These are phyloP conservation scores for Aleurites moluccanus DNA, from an alignment of 441 rosid genomes.

Conservation along the genomic window DNA sequence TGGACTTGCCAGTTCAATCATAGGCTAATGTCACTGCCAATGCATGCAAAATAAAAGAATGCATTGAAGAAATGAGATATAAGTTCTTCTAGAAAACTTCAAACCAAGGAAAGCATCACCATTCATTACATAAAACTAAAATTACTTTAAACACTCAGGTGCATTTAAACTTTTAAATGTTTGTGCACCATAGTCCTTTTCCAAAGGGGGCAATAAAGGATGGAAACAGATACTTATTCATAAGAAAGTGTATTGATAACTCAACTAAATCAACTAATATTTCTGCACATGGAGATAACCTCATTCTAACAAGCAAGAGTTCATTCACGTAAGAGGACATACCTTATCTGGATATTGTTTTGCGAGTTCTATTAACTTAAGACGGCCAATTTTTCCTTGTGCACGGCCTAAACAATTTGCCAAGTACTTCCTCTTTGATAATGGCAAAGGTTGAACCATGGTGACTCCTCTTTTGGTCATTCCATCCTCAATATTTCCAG, in stretches of 20 bases:
- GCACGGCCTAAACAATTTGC: conserved; percentile 94
- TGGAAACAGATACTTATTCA: neutral
- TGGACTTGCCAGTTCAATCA: conserved; percentile 3
- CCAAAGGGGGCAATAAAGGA: neutral
- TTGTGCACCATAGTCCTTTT: neutral
- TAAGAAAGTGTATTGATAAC: conserved; percentile 3
- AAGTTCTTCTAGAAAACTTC: neutral
- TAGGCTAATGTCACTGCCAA: neutral
- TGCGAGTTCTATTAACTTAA: conserved; percentile 77
- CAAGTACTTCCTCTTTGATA: conserved; percentile 71
- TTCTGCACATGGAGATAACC: neutral
- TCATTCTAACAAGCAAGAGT: neutral
- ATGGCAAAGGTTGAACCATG: conserved; percentile 68
- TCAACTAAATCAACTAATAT: conserved; percentile 8
- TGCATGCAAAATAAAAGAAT: neutral
- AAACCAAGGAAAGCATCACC: neutral
- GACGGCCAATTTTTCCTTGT: conserved; percentile 86
- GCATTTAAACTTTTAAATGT: neutral
- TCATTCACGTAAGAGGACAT: conserved; percentile 13
- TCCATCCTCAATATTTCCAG: conserved; percentile 74
- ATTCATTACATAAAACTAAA: neutral
- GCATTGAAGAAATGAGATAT: neutral
- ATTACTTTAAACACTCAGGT: neutral
- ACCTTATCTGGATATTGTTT: conserved; percentile 87
- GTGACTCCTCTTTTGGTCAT: conserved; percentile 53